Evolutionary conservation across 495 filamentous ascomycete species (phyloP).

Genomic region (Penicillium crystallinum): DNA sequence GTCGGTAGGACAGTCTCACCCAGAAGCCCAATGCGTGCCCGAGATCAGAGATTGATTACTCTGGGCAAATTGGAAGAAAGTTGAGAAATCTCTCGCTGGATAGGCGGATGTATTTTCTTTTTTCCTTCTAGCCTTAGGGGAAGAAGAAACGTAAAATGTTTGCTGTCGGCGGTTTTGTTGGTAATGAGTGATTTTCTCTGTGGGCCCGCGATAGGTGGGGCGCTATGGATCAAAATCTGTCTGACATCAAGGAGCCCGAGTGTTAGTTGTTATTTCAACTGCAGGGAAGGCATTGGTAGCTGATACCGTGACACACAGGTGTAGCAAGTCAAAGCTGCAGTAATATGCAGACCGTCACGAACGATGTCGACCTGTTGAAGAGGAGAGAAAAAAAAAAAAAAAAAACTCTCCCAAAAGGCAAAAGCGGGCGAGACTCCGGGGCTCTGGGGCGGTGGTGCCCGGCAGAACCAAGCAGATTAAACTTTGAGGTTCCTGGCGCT

Average conservation of each 20-base stretch:
- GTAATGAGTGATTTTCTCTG: constrained; percentile 29
- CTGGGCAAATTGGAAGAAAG: not conserved
- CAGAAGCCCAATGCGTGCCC: constrained; percentile 19
- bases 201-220: constrained; percentile 26
- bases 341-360: constrained; percentile 8
- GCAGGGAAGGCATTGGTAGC: not conserved
- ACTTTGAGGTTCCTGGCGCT: constrained; percentile 9
- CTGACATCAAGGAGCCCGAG: constrained; percentile 22
- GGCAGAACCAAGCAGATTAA: constrained; percentile 20
- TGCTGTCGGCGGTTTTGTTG: constrained; percentile 18
- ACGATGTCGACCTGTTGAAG: constrained; percentile 8
- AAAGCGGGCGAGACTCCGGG: not conserved
- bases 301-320: constrained; percentile 5
- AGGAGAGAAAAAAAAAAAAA: not conserved
- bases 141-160: constrained; percentile 20
- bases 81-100: constrained; percentile 5
- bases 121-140: constrained; percentile 11
- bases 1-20: constrained; percentile 12
- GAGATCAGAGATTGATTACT: constrained; percentile 16
- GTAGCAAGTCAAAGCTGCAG: not conserved
- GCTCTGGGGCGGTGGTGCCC: constrained; percentile 9
- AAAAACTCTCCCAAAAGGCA: not conserved
- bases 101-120: constrained; percentile 1
- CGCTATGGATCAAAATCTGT: constrained; percentile 23
- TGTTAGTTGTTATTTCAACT: not conserved